Evolutionary conservation across 139 green algal genomes (phyloP).

Genomic region (Micromonas commoda): DNA sequence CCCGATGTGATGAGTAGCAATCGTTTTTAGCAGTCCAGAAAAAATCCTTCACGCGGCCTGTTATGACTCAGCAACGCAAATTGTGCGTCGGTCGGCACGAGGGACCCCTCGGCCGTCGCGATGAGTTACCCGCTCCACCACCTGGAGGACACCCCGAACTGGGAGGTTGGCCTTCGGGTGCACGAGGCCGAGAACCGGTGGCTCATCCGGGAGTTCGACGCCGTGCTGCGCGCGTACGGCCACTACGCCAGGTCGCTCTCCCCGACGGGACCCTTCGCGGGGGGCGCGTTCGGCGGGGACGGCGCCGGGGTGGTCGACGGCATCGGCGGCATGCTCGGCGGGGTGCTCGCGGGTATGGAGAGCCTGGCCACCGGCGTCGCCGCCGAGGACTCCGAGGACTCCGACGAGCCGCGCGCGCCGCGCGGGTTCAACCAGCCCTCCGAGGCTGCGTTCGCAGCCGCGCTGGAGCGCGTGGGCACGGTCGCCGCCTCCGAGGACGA

Average conservation of each 20-base stretch:
- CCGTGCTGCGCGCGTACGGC: neutral
- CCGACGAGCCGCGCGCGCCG: too few relatives aligned
- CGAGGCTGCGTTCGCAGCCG: neutral
- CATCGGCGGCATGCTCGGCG: neutral
- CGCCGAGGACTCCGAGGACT: too few relatives aligned
- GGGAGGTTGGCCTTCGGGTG: slow-evolving; percentile 24
- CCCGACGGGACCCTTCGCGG: slow-evolving; percentile 31
- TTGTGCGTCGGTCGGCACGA: too few relatives aligned
- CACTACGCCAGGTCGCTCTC: slow-evolving; percentile 27
- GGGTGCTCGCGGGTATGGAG: neutral
- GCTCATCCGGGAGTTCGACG: neutral
- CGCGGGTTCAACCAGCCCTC: too few relatives aligned
- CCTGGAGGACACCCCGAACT: slow-evolving; percentile 21
- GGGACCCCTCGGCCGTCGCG: too few relatives aligned
- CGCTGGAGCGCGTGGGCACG: neutral
- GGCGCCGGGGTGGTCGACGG: too few relatives aligned
- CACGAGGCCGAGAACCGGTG: neutral
- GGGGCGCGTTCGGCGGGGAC: neutral
- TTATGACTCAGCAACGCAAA: too few relatives aligned
- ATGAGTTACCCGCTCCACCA: too few relatives aligned
- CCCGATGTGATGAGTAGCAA: too few relatives aligned
- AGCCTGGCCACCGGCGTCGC: neutral
- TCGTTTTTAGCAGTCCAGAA: too few relatives aligned
- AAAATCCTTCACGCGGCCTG: too few relatives aligned
- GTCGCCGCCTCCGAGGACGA: neutral